phyloP scores from a whole-genome alignment of 2,329 filamentous ascomycete genomes.

The Neurospora sp. region DNA sequence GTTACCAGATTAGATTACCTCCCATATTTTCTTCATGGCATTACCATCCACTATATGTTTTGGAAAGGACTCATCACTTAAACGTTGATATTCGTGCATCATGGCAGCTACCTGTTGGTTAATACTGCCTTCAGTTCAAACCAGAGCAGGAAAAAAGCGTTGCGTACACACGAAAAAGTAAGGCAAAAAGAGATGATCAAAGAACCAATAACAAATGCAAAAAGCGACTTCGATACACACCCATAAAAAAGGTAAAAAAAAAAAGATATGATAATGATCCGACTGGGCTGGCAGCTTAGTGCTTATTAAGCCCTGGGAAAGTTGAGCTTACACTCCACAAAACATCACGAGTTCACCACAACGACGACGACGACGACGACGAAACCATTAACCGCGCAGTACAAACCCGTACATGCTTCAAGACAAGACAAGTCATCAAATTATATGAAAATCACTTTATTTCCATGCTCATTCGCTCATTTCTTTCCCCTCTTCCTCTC shows the following conservation, averaged over 20 bases:
- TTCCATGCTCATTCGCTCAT: neutral
- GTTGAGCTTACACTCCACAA: too few relatives aligned
- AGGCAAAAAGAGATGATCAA: neutral
- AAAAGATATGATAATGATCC: slow-evolving; percentile 6
- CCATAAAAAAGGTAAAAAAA: neutral
- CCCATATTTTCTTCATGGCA: neutral
- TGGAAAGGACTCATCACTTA: neutral
- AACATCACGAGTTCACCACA: neutral
- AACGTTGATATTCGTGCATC: neutral
- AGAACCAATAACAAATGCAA: neutral
- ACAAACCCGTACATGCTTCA: neutral
- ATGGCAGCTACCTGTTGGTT: neutral
- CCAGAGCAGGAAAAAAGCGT: too few relatives aligned
- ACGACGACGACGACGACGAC: too few relatives aligned
- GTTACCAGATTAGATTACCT: neutral
- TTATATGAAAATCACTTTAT: neutral
- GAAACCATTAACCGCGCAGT: too few relatives aligned
- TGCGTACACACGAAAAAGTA: neutral
- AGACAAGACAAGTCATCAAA: neutral
- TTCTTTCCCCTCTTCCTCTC: neutral
- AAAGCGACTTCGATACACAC: neutral
- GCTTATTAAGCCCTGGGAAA: neutral
- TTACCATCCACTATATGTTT: neutral
- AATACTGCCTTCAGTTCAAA: too few relatives aligned
- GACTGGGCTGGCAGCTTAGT: neutral